Percentiles rank a stretch among this genome's conserved stretches.
Evolutionary conservation across 2,329 filamentous ascomycete species (phyloP).

Genomic region (Alternaria ethzedia): DNA sequence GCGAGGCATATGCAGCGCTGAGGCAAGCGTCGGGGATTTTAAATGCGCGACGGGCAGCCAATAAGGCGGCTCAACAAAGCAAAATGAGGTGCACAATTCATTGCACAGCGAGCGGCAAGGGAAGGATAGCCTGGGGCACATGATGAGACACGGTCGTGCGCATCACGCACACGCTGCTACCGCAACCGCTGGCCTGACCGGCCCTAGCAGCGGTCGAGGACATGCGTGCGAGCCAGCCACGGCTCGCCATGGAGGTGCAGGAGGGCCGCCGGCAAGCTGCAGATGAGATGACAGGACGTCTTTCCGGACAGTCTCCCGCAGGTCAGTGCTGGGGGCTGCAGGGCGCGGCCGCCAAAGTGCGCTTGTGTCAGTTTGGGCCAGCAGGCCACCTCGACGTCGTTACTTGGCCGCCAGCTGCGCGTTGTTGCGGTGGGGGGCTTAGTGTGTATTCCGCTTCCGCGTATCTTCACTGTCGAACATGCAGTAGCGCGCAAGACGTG

Average conservation of each 20-base stretch:
- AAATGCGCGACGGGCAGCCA: constrained; percentile 10
- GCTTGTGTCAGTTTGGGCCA: constrained; percentile 30
- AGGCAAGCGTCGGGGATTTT: constrained; percentile 19
- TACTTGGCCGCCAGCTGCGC: constrained; percentile 21
- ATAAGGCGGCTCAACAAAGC: constrained; percentile 2
- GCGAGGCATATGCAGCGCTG: constrained; percentile 7
- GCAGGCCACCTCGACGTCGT: constrained; percentile 15
- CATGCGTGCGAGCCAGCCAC: constrained; percentile 7
- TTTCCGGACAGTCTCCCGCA: constrained; percentile 27
- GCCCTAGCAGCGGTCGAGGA: constrained; percentile 3
- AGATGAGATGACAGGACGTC: constrained; percentile 18
- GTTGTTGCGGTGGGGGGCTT: constrained; percentile 22
- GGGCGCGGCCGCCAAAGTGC: constrained; percentile 24
- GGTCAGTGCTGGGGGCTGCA: constrained; percentile 22
- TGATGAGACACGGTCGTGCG: constrained; percentile 26
- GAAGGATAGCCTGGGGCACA: constrained; percentile 14
- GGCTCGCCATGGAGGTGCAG: constrained; percentile 3
- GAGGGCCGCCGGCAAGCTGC: constrained; percentile 9
- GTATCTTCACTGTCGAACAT: constrained; percentile 30
- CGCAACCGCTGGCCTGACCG: constrained; percentile 3
- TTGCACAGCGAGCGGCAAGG: constrained; percentile 19
- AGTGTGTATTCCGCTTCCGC: constrained; percentile 36
- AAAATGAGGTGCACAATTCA: constrained; percentile 12
- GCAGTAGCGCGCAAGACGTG: constrained; percentile 36
- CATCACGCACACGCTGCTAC: constrained; percentile 15